Evolutionary conservation across 257 asterid species (phyloP).

Genomic region (Solanum sparsipilum): DNA sequence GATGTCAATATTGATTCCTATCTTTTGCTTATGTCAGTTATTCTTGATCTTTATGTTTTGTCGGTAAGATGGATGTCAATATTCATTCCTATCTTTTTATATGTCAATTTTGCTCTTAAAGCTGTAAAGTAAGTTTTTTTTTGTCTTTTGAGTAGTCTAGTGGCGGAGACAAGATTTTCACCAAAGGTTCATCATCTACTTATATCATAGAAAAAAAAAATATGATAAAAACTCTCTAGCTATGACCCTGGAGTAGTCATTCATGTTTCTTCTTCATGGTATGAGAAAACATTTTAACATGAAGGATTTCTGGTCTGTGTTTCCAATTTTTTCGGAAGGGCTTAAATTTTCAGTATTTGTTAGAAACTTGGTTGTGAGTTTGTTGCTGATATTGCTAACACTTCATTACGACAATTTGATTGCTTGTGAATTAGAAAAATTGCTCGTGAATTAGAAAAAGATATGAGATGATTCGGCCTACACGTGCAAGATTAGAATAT

Average conservation of each 20-base stretch:
- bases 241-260: background rate
- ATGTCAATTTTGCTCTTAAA: background rate
- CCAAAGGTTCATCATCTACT: background rate
- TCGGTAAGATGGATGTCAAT: background rate
- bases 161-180: background rate
- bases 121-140: background rate
- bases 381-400: background rate
- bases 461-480: background rate
- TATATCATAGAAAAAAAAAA: background rate
- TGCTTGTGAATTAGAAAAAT: background rate
- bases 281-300: background rate
- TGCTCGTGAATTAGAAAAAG: background rate
- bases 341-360: background rate
- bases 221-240: background rate
- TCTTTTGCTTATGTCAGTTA: background rate
- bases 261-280: background rate
- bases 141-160: background rate
- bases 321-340: background rate
- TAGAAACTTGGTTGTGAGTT: background rate
- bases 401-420: background rate
- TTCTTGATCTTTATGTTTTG: background rate
- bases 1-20: background rate
- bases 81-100: background rate
- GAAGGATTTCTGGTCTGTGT: background rate
- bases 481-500: background rate